Conservation (phyloP, 2,329 filamentous ascomycete species). For the Fusarium robinianum region DNA sequence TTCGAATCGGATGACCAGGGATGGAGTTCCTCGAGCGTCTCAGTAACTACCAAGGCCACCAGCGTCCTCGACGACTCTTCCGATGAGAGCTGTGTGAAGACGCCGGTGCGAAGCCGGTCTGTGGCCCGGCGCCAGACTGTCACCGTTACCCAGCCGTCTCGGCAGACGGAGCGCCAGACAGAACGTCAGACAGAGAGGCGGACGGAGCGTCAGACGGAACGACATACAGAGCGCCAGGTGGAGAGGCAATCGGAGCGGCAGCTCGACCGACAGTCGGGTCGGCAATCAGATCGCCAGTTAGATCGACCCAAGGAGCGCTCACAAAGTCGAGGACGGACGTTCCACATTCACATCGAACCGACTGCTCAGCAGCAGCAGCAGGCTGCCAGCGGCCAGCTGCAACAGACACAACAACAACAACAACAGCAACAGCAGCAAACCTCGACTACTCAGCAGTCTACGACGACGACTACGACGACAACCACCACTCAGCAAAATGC, state of each 20-base stretch:
- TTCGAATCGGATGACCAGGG: conserved; percentile 34
- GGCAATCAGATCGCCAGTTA: too few species aligned
- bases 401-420: not conserved
- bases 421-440: conserved; percentile 15
- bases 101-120: conserved; percentile 26
- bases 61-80: conserved; percentile 31
- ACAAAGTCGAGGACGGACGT: conserved; percentile 34
- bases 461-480: not conserved
- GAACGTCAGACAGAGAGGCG: conserved; percentile 18
- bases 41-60: conserved; percentile 31
- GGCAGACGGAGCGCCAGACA: conserved; percentile 21
- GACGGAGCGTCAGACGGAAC: conserved; percentile 15
- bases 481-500: conserved; percentile 9
- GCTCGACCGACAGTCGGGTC: conserved; percentile 25
- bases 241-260: conserved; percentile 12
- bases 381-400: conserved; percentile 10
- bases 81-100: conserved; percentile 32
- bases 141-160: conserved; percentile 23
- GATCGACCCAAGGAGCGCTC: conserved; percentile 27
- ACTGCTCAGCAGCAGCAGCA: conserved; percentile 14
- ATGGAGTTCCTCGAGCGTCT: conserved; percentile 32
- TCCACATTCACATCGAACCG: conserved; percentile 38
- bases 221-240: conserved; percentile 10
- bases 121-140: conserved; percentile 23
- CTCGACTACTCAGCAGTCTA: conserved; percentile 14